phyloP scores from a whole-genome alignment of 331 rosid genomes.

The Erythrophleum ivorense region DNA sequence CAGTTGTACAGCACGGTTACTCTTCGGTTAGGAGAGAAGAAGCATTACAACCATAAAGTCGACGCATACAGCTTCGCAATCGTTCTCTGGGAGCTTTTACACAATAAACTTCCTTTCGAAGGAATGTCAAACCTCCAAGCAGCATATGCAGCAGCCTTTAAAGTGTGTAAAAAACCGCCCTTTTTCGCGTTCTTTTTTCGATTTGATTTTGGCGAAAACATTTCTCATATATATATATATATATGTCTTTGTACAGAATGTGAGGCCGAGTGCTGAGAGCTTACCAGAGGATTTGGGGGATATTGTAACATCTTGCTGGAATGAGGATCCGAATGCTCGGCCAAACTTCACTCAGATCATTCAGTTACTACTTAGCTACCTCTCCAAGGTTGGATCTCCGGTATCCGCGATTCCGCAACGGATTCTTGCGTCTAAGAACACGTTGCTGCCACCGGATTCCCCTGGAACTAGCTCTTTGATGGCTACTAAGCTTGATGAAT shows the following conservation, averaged over 20 bases:
- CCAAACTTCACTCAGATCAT: conserved; percentile 82
- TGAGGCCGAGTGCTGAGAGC: conserved; percentile 81
- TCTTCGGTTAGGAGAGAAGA: conserved; percentile 90
- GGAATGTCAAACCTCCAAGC: conserved; percentile 98
- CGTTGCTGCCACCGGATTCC: conserved; percentile 74
- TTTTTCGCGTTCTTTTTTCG: too few relatives aligned
- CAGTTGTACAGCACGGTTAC: conserved; percentile 92
- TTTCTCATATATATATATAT: not conserved
- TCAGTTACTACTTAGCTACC: conserved; percentile 76
- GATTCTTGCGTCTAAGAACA: conserved; percentile 68
- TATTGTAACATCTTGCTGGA: conserved; percentile 85
- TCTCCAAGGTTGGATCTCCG: conserved; percentile 72
- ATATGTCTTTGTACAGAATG: conserved; percentile 62
- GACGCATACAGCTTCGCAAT: conserved; percentile 88
- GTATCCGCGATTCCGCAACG: conserved; percentile 65
- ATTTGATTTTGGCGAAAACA: too few relatives aligned
- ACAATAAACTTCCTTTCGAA: conserved; percentile 90
- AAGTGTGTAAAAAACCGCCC: conserved; percentile 46
- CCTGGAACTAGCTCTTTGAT: conserved; percentile 93
- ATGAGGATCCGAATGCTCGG: conserved; percentile 80
- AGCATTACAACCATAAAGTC: too few relatives aligned
- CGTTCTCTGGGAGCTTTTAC: conserved; percentile 90
- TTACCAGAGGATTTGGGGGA: conserved; percentile 73
- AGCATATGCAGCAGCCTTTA: conserved; percentile 91
- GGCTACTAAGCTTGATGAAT: conserved; percentile 62